phyloP scores from a whole-genome alignment of 768 basidiomycete genomes.

The Lentinula sp. region DNA sequence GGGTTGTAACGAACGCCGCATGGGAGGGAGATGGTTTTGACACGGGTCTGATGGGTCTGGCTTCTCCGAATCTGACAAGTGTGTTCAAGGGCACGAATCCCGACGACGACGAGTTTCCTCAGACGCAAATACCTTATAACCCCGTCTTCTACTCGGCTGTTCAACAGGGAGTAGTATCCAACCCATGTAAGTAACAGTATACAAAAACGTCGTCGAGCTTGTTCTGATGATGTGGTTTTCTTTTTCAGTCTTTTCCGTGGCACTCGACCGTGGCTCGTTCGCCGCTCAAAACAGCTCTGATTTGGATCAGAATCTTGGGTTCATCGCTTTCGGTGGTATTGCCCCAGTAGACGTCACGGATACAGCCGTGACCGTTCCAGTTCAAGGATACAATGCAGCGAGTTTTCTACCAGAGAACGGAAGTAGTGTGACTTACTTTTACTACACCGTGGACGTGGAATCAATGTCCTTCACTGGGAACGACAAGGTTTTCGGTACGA shows the following conservation, averaged over 20 bases:
- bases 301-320: conserved; percentile 16
- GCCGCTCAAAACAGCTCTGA: conserved; percentile 12
- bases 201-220: neutral
- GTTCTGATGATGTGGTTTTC: neutral
- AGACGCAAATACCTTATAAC: conserved; percentile 12
- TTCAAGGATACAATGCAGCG: conserved; percentile 14
- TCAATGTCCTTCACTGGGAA: conserved; percentile 14
- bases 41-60: conserved; percentile 15
- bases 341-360: conserved; percentile 14
- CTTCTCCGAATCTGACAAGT: conserved; percentile 16
- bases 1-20: conserved; percentile 12
- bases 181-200: conserved; percentile 10
- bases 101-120: conserved; percentile 7
- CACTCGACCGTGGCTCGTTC: conserved; percentile 16
- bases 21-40: conserved; percentile 16
- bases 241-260: conserved; percentile 16
- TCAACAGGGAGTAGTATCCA: conserved; percentile 8
- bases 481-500: conserved; percentile 1
- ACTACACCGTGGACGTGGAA: conserved; percentile 16
- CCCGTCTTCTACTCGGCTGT: conserved; percentile 16
- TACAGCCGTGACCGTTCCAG: conserved; percentile 14
- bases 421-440: conserved; percentile 11
- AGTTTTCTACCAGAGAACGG: conserved; percentile 13
- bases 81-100: conserved; percentile 16
- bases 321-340: conserved; percentile 18